These are phyloP conservation scores for Penicillium cosmopolitanum DNA, from an alignment of 495 filamentous ascomycete species.

Conservation along the genomic window DNA sequence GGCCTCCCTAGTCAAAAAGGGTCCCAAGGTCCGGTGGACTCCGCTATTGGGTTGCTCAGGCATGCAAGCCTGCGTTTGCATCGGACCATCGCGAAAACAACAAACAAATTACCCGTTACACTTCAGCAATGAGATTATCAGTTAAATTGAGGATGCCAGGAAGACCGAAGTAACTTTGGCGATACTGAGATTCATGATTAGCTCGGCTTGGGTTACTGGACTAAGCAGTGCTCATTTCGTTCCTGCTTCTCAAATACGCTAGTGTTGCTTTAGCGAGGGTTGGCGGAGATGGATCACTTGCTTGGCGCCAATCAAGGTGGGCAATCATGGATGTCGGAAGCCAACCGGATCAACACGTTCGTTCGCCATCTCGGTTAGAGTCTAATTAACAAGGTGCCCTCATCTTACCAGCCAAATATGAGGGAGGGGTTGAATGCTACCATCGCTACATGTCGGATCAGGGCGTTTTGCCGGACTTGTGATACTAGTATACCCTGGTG, in stretches of 20 bases:
- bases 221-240: not conserved
- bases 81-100: not conserved
- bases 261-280: constrained; percentile 1
- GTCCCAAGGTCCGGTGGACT: constrained; percentile 2
- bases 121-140: not conserved
- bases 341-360: constrained; percentile 6
- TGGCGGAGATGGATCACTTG: not conserved
- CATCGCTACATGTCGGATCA: not conserved
- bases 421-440: not conserved
- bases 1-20: not conserved
- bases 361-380: constrained; percentile 8
- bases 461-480: not conserved
- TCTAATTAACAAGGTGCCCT: not conserved
- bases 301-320: not conserved
- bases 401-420: not conserved
- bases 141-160: not conserved
- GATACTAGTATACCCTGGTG: not conserved
- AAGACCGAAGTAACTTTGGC: not conserved
- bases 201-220: not conserved
- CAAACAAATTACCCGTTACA: not conserved
- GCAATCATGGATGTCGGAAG: not conserved
- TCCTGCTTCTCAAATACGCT: not conserved
- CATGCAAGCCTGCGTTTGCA: not conserved
- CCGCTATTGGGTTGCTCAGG: not conserved
- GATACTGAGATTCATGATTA: not conserved